Percentiles rank a stretch among this genome's conserved stretches.
These are phyloP conservation scores for Amyloporia xantha DNA, from an alignment of 768 basidiomycete species.

Conservation along the genomic window DNA sequence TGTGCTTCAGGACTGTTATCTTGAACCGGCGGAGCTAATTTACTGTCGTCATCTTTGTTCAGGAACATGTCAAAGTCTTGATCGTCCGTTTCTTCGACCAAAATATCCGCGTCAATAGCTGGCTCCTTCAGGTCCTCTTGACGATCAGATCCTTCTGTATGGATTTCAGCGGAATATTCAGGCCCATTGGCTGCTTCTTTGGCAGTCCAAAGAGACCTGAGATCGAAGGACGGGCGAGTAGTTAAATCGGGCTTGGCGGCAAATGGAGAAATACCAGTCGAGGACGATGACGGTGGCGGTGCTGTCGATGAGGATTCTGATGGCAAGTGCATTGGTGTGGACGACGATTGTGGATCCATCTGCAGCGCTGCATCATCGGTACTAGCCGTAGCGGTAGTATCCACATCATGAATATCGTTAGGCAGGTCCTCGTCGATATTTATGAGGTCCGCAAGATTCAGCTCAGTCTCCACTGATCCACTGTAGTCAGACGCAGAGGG, in stretches of 20 bases:
- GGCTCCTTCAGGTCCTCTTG: constrained; percentile 19
- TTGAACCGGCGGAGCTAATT: constrained; percentile 17
- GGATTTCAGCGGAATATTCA: constrained; percentile 10
- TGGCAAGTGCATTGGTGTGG: constrained; percentile 20
- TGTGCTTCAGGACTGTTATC: constrained; percentile 32
- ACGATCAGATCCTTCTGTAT: neutral
- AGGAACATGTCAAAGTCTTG: constrained; percentile 86
- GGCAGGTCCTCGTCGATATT: constrained; percentile 64
- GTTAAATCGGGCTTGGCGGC: constrained; percentile 35
- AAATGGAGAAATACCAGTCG: constrained; percentile 29
- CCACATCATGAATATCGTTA: constrained; percentile 27
- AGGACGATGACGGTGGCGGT: constrained; percentile 4
- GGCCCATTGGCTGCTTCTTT: constrained; percentile 28
- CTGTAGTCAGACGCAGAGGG: constrained; percentile 36
- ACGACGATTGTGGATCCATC: neutral
- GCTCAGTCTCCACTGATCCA: constrained; percentile 45
- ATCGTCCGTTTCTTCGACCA: constrained; percentile 49
- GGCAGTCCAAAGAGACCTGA: constrained; percentile 65
- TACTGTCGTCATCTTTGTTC: constrained; percentile 49
- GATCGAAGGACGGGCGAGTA: constrained; percentile 55
- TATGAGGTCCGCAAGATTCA: constrained; percentile 70
- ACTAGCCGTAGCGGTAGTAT: constrained; percentile 6
- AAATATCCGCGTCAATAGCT: constrained; percentile 35
- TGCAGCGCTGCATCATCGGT: neutral
- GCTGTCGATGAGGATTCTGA: constrained; percentile 14